Evolutionary conservation across 1,284 basidiomycete genomes (phyloP), one percentile per base, ranked within the genome.

Genomic region (Abortiporus biennis): DNA sequence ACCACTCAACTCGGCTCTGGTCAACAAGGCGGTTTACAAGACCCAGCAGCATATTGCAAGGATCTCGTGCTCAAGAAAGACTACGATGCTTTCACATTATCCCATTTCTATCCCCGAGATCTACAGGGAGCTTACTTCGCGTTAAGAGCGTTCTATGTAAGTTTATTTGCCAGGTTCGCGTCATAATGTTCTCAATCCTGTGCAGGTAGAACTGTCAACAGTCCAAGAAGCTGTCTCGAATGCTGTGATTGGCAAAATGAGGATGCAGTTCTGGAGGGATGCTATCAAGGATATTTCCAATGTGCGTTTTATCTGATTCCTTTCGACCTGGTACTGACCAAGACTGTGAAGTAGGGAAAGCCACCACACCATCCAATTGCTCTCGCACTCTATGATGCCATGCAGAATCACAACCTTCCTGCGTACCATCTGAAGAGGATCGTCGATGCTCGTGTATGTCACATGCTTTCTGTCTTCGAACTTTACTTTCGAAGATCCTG

Each of bases 261-360:
- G 91, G 51, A 82, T 91, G 69, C 87, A 94, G 60, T 96, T 94
- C 64, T 96, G 92, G 93, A 78, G 80, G 56, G 92, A 96, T 58
- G 83, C 88, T 1, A 59, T 95, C 31, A 85, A 83, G 52, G 71
- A 67, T 27, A 80, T 92, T 15, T 68, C 68, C 56, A 74, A 83
- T 55, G 89, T 86, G 57, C 57, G 79, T 72, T 12, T 45, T 5
- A 29, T 41, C 8, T 29, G 22, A 23, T 31, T 3, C 24, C 19
- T 8, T 22, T 24, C 34, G 17, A 20, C 27, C 16, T 33, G 32
- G 37, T 41, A 50, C 47, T 54, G 43, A 56, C 49, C 45, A 40
- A 48, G 38, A 45, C 41, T 48, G 33, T 53, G 46, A 46, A 39
- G 49, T 68, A 90, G 85, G 74, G 77, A 53, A 82, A 69, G 55